Evolutionary conservation across 805 yeast species (phyloP).

Genomic region (Zygoascus biomembranicola): DNA sequence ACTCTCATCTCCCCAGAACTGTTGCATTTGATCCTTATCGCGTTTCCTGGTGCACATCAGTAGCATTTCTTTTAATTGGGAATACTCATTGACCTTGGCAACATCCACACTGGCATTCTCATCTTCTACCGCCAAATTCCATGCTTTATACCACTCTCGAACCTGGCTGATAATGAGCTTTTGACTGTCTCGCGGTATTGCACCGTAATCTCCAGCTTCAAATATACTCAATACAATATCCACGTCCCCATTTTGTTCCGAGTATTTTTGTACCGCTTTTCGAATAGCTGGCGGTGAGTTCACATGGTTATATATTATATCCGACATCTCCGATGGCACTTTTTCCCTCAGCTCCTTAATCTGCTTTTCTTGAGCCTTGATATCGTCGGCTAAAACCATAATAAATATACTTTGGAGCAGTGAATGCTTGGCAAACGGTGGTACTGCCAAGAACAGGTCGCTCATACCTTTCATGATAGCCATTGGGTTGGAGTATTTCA

Average conservation of each 20-base stretch:
- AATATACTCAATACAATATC: conserved; percentile 19
- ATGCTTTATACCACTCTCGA: conserved; percentile 26
- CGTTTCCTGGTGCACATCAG: conserved; percentile 55
- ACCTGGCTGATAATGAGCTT: conserved; percentile 4
- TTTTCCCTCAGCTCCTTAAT: conserved; percentile 39
- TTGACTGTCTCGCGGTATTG: not conserved
- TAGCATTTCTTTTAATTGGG: conserved; percentile 52
- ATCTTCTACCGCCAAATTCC: conserved; percentile 28
- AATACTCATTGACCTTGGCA: conserved; percentile 38
- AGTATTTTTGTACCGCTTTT: conserved; percentile 26
- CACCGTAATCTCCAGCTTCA: not conserved
- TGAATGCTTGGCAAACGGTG: conserved; percentile 59
- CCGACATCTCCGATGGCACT: conserved; percentile 23
- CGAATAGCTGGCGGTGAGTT: conserved; percentile 17
- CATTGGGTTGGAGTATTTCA: conserved; percentile 82
- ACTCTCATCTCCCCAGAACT: conserved; percentile 80
- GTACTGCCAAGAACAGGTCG: conserved; percentile 68
- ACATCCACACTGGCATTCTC: conserved; percentile 15
- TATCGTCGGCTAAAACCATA: conserved; percentile 65
- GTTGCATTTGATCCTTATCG: conserved; percentile 68
- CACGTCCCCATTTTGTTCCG: conserved; percentile 18
- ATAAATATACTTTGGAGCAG: conserved; percentile 68
- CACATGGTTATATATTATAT: conserved; percentile 18
- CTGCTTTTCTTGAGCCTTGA: conserved; percentile 51
- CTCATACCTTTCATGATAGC: conserved; percentile 70